phyloP scores from a whole-genome alignment of 352 stramenopile species.

The Phytopythium helicoides region DNA sequence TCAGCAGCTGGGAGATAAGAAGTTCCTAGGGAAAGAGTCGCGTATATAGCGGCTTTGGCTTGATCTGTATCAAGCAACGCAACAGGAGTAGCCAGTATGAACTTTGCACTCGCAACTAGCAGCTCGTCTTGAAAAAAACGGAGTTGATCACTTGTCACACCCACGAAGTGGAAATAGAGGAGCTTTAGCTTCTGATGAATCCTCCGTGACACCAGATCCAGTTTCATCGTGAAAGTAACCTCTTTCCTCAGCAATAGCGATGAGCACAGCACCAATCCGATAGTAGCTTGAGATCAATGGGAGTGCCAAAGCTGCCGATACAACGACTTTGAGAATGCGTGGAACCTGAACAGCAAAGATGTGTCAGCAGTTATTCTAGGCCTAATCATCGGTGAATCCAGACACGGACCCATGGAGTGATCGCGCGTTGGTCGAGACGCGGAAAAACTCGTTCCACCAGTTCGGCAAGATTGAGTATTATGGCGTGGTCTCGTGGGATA shows the following conservation, averaged over 20 bases:
- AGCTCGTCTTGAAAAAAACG: constrained; percentile 80
- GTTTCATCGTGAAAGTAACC: constrained; percentile 16
- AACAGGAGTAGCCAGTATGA: constrained; percentile 54
- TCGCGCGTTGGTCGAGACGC: constrained; percentile 16
- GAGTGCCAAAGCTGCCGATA: constrained; percentile 21
- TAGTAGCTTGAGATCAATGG: constrained; percentile 67
- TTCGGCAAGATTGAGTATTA: constrained; percentile 79
- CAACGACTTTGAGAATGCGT: constrained; percentile 29
- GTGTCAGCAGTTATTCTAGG: constrained; percentile 5
- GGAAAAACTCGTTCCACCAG: constrained; percentile 60
- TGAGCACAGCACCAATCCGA: constrained; percentile 47
- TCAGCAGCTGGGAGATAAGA: constrained; percentile 63
- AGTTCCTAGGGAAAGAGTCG: constrained; percentile 55
- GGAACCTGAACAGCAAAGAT: constrained; percentile 22
- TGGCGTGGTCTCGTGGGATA: constrained; percentile 71
- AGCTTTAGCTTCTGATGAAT: neutral
- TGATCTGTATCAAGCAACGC: constrained; percentile 27
- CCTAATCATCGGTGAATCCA: constrained; percentile 4
- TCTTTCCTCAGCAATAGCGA: constrained; percentile 18
- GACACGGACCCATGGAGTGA: constrained; percentile 52
- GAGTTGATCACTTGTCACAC: constrained; percentile 38
- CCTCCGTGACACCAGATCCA: neutral
- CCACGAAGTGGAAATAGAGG: constrained; percentile 44
- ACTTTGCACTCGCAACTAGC: constrained; percentile 54
- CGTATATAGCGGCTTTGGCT: constrained; percentile 34